A percentile compares a stretch with the other conserved stretches of the same genome.
These are phyloP conservation scores for Rhizoclosmatium globosum DNA, from an alignment of 192 early-diverging fungal species.

Conservation along the genomic window DNA sequence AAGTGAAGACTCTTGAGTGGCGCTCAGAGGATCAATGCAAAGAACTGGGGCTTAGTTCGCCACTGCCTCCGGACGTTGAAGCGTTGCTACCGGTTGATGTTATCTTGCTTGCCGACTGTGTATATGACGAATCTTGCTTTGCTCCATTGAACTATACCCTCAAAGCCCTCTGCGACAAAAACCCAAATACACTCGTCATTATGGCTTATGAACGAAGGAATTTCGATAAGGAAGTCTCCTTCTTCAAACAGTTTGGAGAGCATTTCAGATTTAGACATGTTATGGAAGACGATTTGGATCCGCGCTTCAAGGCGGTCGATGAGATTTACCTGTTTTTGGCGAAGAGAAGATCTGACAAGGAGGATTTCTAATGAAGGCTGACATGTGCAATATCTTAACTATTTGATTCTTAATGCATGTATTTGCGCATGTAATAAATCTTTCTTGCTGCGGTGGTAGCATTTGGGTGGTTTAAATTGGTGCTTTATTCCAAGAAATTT, in stretches of 20 bases:
- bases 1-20: background rate
- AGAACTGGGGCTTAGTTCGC: background rate
- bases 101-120: constrained; percentile 41
- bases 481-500: too few relatives aligned
- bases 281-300: constrained; percentile 40
- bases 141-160: constrained; percentile 41
- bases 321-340: constrained; percentile 52
- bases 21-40: background rate
- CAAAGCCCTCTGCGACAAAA: constrained; percentile 16
- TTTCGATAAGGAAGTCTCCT: constrained; percentile 54
- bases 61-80: background rate
- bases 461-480: too few relatives aligned
- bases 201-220: constrained; percentile 51
- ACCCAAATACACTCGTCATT: constrained; percentile 41
- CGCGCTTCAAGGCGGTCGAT: constrained; percentile 44
- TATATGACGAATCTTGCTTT: constrained; percentile 41
- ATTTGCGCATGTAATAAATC: too few relatives aligned
- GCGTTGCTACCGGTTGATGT: constrained; percentile 9
- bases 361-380: constrained; percentile 17
- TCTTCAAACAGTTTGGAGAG: constrained; percentile 46
- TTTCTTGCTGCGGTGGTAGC: too few relatives aligned
- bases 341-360: constrained; percentile 25
- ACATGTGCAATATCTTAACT: too few relatives aligned
- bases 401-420: too few relatives aligned
- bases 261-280: constrained; percentile 48